Base-by-base conservation (phyloP, 768 basidiomycete species). In the Kwoniella botswanensis region DNA sequence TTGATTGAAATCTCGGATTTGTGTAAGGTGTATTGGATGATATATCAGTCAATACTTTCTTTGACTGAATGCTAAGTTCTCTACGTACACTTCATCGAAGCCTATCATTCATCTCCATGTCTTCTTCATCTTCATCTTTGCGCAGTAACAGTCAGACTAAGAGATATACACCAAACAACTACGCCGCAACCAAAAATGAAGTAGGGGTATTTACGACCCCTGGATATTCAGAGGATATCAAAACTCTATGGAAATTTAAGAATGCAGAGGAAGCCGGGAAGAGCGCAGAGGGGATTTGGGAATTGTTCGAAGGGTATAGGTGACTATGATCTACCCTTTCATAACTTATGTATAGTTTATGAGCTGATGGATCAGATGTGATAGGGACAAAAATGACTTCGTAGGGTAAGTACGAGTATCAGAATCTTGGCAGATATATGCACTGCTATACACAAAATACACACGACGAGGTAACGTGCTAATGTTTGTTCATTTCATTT, bases 131-230 rank as follows among this genome's bases (percentile, higher is more conserved):
- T 4, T 15, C 18, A 18, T 18, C 46, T 50, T 50, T 50, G 46
- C 46, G 46, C 46, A 55, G 54, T 35, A 35, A 35, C 7, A 6
- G 35, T 35, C 35, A 35, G n/a, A n/a, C n/a, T n/a, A n/a, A n/a
- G n/a, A n/a, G n/a, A 55, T 43, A 61, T 21, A 43, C 35, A 12
- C 59, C 65, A 18, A 43, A 3, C 18, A 50, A 65, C 15, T 67
- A 73, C 54, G 17, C 29, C 18, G 76, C 78, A 0, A 69, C 76
- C 9, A 74, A 73, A 53, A 81, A 77, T 15, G 82, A 83, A 61
- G 76, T 79, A 67, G 80, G 80, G 15, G 82, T 83, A 2, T 83
- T 83, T 70, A 83, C 80, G 4, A 81, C 82, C 0, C 77, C 79
- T 26, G 80, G 79, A 3, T 83, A 83, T 63, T 80, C 80, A 4